Conservation (phyloP, 768 basidiomycete species). For the Naganishia onofrii region DNA sequence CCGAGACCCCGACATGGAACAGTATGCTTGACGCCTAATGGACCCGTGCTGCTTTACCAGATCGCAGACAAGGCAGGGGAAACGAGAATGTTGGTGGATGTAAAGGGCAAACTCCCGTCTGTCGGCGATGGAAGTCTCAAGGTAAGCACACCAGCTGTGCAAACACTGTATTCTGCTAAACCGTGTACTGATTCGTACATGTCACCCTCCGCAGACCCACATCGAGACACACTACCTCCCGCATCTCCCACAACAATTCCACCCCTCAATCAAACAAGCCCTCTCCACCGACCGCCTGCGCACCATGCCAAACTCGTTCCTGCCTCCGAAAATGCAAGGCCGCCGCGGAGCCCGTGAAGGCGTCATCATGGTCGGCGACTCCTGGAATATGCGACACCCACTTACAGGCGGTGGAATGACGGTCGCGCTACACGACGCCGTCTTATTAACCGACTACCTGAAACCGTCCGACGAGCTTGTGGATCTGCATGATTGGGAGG, state of each 20-base stretch:
- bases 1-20: constrained; percentile 60
- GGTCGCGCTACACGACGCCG: constrained; percentile 83
- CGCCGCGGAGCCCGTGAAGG: constrained; percentile 60
- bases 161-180: background rate
- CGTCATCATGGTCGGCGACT: constrained; percentile 82
- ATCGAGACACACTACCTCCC: constrained; percentile 73
- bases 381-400: constrained; percentile 99
- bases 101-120: constrained; percentile 76
- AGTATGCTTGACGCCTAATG: constrained; percentile 75
- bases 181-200: background rate
- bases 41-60: constrained; percentile 90
- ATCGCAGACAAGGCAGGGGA: constrained; percentile 69
- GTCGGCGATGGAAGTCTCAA: constrained; percentile 62
- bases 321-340: constrained; percentile 72
- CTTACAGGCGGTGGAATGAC: constrained; percentile 98
- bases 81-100: constrained; percentile 89
- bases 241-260: constrained; percentile 72
- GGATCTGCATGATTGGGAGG: constrained; percentile 53
- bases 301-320: constrained; percentile 92
- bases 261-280: constrained; percentile 64
- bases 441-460: constrained; percentile 66
- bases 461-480: constrained; percentile 51
- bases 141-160: constrained; percentile 52
- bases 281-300: constrained; percentile 77
- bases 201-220: constrained; percentile 57